phyloP scores from a whole-genome alignment of 2,329 filamentous ascomycete species.

The Xylariales sp. region DNA sequence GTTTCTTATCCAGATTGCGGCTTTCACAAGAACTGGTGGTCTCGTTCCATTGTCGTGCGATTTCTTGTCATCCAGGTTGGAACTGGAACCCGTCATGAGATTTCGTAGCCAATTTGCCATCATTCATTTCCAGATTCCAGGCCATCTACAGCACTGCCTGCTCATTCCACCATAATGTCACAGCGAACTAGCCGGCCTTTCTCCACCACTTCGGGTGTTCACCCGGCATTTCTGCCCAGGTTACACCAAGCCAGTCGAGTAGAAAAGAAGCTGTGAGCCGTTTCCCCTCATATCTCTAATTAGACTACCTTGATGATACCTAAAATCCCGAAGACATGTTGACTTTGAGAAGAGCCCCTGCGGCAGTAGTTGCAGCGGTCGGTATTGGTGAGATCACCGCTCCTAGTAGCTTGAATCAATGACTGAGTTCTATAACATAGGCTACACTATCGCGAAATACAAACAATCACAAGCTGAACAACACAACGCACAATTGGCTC shows the following conservation, averaged over 20 bases:
- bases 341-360: conserved; percentile 21
- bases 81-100: too few relatives aligned
- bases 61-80: neutral
- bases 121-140: neutral
- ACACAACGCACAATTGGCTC: conserved; percentile 17
- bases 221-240: conserved; percentile 24
- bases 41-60: conserved; percentile 1
- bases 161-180: conserved; percentile 6
- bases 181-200: conserved; percentile 16
- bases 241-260: conserved; percentile 22
- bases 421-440: neutral
- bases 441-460: conserved; percentile 26
- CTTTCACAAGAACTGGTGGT: neutral
- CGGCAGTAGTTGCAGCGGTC: conserved; percentile 25
- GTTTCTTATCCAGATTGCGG: neutral
- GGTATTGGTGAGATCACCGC: conserved; percentile 23
- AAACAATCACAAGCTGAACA: conserved; percentile 18
- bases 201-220: conserved; percentile 23
- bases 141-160: neutral
- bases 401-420: neutral
- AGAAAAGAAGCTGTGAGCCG: conserved; percentile 21
- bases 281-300: neutral
- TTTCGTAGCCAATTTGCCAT: neutral
- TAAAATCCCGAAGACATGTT: conserved; percentile 12
- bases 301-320: neutral